Conservation (phyloP, 2,329 filamentous ascomycete species). For the Clathrospora elynae region DNA sequence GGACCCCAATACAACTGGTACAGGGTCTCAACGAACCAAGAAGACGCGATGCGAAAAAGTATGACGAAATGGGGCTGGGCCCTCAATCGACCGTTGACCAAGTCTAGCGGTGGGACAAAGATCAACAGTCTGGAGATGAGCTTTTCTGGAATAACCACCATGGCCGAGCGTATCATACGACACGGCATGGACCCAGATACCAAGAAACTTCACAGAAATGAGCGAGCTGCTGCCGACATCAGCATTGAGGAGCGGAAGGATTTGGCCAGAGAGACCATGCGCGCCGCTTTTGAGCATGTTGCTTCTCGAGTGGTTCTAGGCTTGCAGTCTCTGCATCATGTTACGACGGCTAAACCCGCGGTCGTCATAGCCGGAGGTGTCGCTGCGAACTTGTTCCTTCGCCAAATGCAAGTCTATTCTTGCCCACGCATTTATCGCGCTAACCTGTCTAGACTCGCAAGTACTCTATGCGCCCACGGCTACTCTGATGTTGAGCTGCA, state of each 20-base stretch:
- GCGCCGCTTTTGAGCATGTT: conserved; percentile 85
- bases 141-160: conserved; percentile 73
- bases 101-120: conserved; percentile 47
- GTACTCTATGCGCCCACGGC: conserved; percentile 70
- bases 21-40: conserved; percentile 61
- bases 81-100: conserved; percentile 69
- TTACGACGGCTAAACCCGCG: conserved; percentile 46
- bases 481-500: conserved; percentile 65
- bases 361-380: conserved; percentile 90
- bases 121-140: conserved; percentile 43
- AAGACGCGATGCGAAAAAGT: conserved; percentile 61
- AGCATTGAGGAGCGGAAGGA: conserved; percentile 65
- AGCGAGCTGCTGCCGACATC: conserved; percentile 51
- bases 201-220: conserved; percentile 34
- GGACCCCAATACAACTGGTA: conserved; percentile 56
- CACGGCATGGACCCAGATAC: conserved; percentile 41
- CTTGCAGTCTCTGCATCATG: conserved; percentile 53
- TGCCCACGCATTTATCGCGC: conserved; percentile 6
- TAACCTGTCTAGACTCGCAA: conserved; percentile 47
- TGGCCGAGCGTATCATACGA: conserved; percentile 63
- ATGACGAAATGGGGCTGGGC: conserved; percentile 66
- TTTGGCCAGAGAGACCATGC: conserved; percentile 76
- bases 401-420: conserved; percentile 59
- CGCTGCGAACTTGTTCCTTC: conserved; percentile 80
- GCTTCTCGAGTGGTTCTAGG: conserved; percentile 74